Evolutionary conservation across 495 filamentous ascomycete genomes (phyloP), one percentile per base, ranked within the genome.

Genomic region (Aspergillus sclerotioniger): DNA sequence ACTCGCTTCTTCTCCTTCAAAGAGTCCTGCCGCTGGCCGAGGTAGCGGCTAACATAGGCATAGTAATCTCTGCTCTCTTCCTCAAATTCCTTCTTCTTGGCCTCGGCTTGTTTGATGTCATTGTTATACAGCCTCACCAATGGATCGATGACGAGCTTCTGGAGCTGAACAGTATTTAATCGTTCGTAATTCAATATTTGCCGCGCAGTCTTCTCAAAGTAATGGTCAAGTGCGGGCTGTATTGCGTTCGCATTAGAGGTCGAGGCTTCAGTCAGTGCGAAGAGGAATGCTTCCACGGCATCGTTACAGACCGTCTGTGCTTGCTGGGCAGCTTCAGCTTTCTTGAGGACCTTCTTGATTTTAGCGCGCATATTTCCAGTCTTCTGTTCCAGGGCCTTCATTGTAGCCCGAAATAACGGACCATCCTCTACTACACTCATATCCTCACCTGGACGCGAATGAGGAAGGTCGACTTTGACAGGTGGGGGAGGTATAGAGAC

Each of bases 51-150:
- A 45, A 97, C 90, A 67, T 96, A 97, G 52, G 85, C 85, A 75
- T 99, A 99, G 73, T 96, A 99, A 67, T 98, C 92, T 66, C 92
- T 90, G 72, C 92, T 97, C 66, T 98, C 94, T 61, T 99, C 94
- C 55, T 99, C 94, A 62, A 98, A 99, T 66, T 98, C 95, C 56
- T 92, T 91, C 76, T 93, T 97, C 76, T 98, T 98, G 25, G 89
- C 77, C 64, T 99, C 94, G 16, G 93, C 94, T 74, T 96, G 92
- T 73, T 99, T 99, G 76, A 99, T 96, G 61, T 99, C 94, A 56
- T 91, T 79, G 59, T 90, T 88, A 72, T 99, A 99, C 3, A 99
- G 80, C 69, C 89, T 95, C 54, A 83, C 85, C 59, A 99, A 82
- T 6, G 95, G 95, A 29, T 98, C 94, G 56, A 98, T 96, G 62